Evolutionary conservation across 345 rosid genomes (phyloP), one percentile per base, ranked within the genome.

Genomic region (Punica granatum): DNA sequence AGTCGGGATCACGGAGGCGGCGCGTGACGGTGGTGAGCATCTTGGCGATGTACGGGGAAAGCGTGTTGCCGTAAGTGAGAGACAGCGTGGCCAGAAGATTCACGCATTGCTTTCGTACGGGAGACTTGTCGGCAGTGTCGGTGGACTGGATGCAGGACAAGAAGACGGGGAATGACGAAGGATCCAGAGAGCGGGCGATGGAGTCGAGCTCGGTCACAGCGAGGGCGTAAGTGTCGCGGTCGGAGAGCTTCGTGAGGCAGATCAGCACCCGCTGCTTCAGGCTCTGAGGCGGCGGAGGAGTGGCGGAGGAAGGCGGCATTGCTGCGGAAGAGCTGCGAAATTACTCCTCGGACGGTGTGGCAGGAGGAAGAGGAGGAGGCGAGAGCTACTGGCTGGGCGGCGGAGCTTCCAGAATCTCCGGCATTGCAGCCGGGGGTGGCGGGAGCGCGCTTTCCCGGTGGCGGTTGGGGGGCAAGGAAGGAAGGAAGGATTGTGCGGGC

Each of bases 1-100:
- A 94, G 81, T 90, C 96, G 0, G 82, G 74, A 71, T 90, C 97
- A 7, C 97, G 91, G 64, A 90, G 86, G 37, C 93, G 93, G 53
- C 90, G 84, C 18, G 83, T 67, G 77, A 94, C 64, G 65, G 75
- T 81, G 60, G 86, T 15, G 74, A 94, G 79, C 64, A 94, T 86
- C 85, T 84, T 89, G 16, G 89, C 77, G 61, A 93, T 82, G 66
- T 69, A 83, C 35, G 90, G 78, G 35, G 96, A 79, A 3, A 93
- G 86, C 28, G 85, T 64, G 34, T 86, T 83, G 3, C 81, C 69
- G 51, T 83, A 79, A 48, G 83, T 76, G 63, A 53, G 61, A 19
- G 97, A 76, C 63, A 93, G 83, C 0, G 83, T 70, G n/a, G 97
- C 60, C 70, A 90, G 70, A 46, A 90, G 84, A 73, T 77, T 84